Evolutionary conservation across 2,329 filamentous ascomycete species (phyloP).

Genomic region (Arthrobotrys musiformis): DNA sequence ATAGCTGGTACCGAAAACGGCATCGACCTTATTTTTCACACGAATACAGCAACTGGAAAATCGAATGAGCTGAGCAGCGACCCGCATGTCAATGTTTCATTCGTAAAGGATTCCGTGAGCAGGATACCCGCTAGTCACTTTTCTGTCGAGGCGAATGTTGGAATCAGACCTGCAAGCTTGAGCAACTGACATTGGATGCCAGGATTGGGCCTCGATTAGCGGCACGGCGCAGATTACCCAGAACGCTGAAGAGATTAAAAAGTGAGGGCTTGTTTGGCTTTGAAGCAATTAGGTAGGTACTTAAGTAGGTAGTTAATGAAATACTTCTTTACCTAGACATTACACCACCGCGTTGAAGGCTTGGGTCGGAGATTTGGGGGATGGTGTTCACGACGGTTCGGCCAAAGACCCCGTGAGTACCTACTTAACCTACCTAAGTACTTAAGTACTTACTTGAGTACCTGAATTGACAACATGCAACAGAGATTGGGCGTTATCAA

Average conservation of each 20-base stretch:
- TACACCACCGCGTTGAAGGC: conserved; percentile 80
- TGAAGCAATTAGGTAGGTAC: background rate
- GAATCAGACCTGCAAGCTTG: too few relatives aligned
- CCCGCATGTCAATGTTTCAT: conserved; percentile 81
- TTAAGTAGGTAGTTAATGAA: background rate
- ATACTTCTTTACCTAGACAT: conserved; percentile 62
- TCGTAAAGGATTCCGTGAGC: conserved; percentile 69
- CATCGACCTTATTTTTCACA: conserved; percentile 87
- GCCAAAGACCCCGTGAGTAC: conserved; percentile 73
- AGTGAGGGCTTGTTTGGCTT: conserved; percentile 63
- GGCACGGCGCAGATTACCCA: conserved; percentile 76
- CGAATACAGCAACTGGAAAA: conserved; percentile 90
- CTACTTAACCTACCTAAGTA: background rate
- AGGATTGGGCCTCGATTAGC: conserved; percentile 89
- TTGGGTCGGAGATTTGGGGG: conserved; percentile 86
- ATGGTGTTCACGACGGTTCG: conserved; percentile 83
- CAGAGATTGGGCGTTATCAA: conserved; percentile 79
- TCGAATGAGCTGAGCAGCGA: conserved; percentile 80
- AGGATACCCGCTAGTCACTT: background rate
- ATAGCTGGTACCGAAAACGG: conserved; percentile 74
- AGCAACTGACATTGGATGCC: conserved; percentile 64
- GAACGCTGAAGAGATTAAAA: conserved; percentile 74
- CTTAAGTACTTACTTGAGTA: background rate
- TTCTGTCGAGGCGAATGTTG: too few relatives aligned
- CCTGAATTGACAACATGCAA: background rate